These are phyloP conservation scores for Capronia americana DNA, from an alignment of 2,329 filamentous ascomycete genomes.

Conservation along the genomic window DNA sequence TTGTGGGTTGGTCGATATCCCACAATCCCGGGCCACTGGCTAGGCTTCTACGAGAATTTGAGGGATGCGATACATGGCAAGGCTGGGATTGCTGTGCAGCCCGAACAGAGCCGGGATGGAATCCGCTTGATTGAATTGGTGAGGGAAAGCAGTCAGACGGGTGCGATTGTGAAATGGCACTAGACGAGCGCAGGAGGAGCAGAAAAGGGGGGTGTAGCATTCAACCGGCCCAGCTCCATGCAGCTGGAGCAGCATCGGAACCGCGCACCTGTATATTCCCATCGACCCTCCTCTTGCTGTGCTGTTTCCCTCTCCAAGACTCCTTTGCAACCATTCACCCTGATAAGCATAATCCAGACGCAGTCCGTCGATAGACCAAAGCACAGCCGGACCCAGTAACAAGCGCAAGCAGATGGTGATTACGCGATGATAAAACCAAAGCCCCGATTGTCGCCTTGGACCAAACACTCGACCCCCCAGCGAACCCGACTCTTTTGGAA, in stretches of 20 bases:
- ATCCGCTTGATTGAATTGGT: constrained; percentile 35
- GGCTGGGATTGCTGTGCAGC: constrained; percentile 26
- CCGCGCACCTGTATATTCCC: constrained; percentile 2
- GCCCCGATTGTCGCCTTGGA: neutral
- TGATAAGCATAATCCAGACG: neutral
- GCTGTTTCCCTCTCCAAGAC: constrained; percentile 6
- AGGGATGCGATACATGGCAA: constrained; percentile 20
- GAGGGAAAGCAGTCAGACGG: constrained; percentile 23
- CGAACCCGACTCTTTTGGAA: constrained; percentile 4
- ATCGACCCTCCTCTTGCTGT: constrained; percentile 12
- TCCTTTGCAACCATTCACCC: constrained; percentile 8
- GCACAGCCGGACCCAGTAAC: neutral
- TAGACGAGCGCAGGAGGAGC: neutral
- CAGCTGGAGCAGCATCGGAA: constrained; percentile 5
- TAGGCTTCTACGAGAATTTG: constrained; percentile 35
- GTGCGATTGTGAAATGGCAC: constrained; percentile 24
- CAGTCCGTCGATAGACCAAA: neutral
- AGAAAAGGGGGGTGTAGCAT: neutral
- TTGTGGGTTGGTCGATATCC: constrained; percentile 28
- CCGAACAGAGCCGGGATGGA: constrained; percentile 29
- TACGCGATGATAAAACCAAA: constrained; percentile 16
- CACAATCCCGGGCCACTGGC: constrained; percentile 31
- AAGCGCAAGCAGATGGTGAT: constrained; percentile 6
- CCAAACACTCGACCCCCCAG: neutral
- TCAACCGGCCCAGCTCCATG: constrained; percentile 10